Conservation (phyloP, 495 filamentous ascomycete species). For the Daldinia grandis region DNA sequence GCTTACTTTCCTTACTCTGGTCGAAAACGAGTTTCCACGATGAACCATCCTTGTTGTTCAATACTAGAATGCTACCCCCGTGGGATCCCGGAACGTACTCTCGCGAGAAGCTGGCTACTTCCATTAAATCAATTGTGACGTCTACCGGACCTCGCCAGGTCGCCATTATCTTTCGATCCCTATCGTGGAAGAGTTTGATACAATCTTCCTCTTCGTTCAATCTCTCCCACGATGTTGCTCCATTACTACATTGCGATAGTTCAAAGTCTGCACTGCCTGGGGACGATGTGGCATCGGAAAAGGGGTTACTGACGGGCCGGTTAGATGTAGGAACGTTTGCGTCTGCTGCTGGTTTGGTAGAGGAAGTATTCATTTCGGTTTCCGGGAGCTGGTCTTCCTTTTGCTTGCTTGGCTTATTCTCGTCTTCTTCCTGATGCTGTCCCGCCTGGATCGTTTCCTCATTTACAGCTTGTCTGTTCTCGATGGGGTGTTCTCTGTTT, state of each 20-base stretch:
- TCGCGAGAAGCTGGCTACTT: conserved; percentile 17
- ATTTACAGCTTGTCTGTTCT: background rate
- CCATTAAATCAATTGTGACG: conserved; percentile 30
- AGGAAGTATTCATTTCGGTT: background rate
- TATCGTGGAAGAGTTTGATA: conserved; percentile 23
- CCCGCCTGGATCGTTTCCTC: background rate
- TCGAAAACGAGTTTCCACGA: conserved; percentile 34
- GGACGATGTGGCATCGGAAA: background rate
- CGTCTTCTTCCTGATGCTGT: background rate
- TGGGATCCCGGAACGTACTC: conserved; percentile 17
- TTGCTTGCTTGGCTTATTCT: background rate
- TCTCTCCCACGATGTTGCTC: conserved; percentile 28
- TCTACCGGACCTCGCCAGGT: conserved; percentile 14
- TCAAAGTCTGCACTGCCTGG: conserved; percentile 27
- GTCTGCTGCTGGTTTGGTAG: background rate
- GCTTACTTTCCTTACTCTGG: conserved; percentile 32
- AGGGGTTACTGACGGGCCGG: background rate
- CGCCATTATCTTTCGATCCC: conserved; percentile 15
- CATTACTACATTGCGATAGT: conserved; percentile 31
- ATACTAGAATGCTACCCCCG: conserved; percentile 16
- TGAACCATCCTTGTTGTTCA: conserved; percentile 28
- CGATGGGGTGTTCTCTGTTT: background rate
- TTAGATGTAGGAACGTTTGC: background rate
- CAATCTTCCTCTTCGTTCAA: conserved; percentile 15
- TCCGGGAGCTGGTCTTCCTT: background rate